These are phyloP conservation scores for Termitomyces sp. DNA, from an alignment of 768 basidiomycete genomes.

Conservation along the genomic window DNA sequence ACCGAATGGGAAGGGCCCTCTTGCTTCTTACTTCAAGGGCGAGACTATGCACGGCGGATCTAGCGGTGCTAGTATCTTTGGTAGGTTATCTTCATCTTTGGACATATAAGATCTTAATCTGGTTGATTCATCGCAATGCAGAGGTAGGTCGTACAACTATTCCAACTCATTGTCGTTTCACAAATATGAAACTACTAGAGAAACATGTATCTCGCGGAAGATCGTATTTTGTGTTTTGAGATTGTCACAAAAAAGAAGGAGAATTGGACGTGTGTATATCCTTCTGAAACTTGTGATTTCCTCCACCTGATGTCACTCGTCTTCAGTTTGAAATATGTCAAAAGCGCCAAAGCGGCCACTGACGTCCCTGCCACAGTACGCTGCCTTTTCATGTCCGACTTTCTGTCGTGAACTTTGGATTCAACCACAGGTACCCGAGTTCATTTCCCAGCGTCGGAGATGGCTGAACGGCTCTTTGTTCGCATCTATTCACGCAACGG, in stretches of 20 bases:
- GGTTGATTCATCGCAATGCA: conserved; percentile 1
- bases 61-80: conserved; percentile 66
- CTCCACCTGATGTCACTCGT: conserved; percentile 1
- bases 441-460: conserved; percentile 90
- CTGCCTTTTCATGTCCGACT: conserved; percentile 1
- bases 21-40: conserved; percentile 92
- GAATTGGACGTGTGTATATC: conserved; percentile 67
- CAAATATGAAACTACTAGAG: conserved; percentile 38
- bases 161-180: background rate
- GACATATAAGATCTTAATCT: background rate
- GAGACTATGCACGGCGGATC: conserved; percentile 74
- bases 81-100: conserved; percentile 16
- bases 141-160: conserved; percentile 7
- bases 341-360: conserved; percentile 92
- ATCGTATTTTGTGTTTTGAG: conserved; percentile 90
- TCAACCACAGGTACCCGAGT: conserved; percentile 65
- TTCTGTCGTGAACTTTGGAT: background rate
- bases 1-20: conserved; percentile 81
- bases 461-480: conserved; percentile 91
- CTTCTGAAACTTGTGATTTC: conserved; percentile 8
- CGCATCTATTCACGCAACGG: conserved; percentile 87
- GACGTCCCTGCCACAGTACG: conserved; percentile 82
- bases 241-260: conserved; percentile 87
- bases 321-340: conserved; percentile 78
- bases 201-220: conserved; percentile 91